Conservation (phyloP, 768 basidiomycete genomes). For the Tulasnella sp. region DNA sequence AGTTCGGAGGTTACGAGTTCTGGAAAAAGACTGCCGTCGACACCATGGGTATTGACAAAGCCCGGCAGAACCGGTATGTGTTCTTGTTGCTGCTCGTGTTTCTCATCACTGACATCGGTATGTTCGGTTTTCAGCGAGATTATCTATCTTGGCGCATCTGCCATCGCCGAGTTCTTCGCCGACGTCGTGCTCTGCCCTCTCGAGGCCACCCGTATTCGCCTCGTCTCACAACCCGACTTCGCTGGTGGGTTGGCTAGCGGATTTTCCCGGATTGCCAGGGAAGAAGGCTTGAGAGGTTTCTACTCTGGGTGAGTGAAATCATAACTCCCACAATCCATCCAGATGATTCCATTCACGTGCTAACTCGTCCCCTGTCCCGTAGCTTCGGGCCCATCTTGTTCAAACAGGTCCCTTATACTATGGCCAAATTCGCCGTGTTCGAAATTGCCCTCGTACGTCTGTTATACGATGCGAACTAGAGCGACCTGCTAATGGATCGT, state of each 20-base stretch:
- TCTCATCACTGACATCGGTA: neutral
- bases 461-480: conserved; percentile 4
- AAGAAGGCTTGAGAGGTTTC: conserved; percentile 32
- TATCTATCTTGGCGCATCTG: conserved; percentile 91
- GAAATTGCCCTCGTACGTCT: conserved; percentile 36
- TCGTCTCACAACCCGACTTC: conserved; percentile 33
- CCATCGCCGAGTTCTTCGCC: conserved; percentile 90
- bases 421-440: conserved; percentile 98
- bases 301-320: conserved; percentile 28
- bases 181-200: conserved; percentile 92
- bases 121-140: conserved; percentile 51
- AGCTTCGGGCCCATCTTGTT: conserved; percentile 34
- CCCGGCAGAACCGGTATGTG: conserved; percentile 38
- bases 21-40: conserved; percentile 94
- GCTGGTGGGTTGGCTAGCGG: conserved; percentile 30
- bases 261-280: conserved; percentile 29
- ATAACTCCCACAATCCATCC: too few species aligned
- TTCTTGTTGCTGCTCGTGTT: neutral
- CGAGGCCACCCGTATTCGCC: conserved; percentile 41
- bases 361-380: neutral
- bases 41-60: conserved; percentile 67
- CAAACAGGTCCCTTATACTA: conserved; percentile 88
- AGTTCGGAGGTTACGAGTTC: conserved; percentile 93
- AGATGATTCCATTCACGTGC: neutral
- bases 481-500: neutral